Percentiles rank a stretch among this genome's conserved stretches.
phyloP scores from a whole-genome alignment of 371 early-diverging fungal species.

The Aphelidium insulamus region DNA sequence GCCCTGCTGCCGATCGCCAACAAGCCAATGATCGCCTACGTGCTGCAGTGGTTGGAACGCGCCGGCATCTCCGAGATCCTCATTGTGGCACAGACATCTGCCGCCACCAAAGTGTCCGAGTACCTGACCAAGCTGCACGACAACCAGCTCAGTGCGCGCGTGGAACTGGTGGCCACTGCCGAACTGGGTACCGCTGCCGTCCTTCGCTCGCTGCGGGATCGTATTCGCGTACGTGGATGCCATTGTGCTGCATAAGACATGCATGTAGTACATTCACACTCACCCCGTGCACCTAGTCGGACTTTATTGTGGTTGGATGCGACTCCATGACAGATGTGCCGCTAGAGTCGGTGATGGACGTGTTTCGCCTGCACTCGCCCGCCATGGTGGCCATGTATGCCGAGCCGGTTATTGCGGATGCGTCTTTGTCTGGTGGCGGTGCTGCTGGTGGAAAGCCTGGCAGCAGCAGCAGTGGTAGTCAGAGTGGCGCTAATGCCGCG shows the following conservation, averaged over 20 bases:
- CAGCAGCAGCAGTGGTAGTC: too few species aligned
- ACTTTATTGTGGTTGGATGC: constrained; percentile 73
- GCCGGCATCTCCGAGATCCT: constrained; percentile 54
- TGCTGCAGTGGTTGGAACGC: constrained; percentile 73
- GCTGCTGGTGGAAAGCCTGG: neutral
- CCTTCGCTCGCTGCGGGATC: constrained; percentile 44
- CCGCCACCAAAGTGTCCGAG: constrained; percentile 30
- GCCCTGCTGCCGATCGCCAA: constrained; percentile 79
- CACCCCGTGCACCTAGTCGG: too few species aligned
- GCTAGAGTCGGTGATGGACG: constrained; percentile 54
- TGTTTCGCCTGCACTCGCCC: constrained; percentile 47
- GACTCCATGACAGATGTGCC: constrained; percentile 64
- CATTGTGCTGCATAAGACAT: too few species aligned
- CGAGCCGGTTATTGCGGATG: constrained; percentile 23
- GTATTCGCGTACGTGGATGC: constrained; percentile 55
- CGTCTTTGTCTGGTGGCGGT: neutral
- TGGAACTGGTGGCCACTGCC: constrained; percentile 43
- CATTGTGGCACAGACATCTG: constrained; percentile 35
- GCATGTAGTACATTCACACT: too few species aligned
- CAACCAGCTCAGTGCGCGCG: constrained; percentile 4
- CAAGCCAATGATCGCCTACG: constrained; percentile 74
- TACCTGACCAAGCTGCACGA: constrained; percentile 51
- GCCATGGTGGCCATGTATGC: constrained; percentile 55
- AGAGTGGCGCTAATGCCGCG: too few species aligned
- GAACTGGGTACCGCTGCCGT: constrained; percentile 67